phyloP scores from a whole-genome alignment of 1,139 yeast species.

The Yamadazyma siamensis region DNA sequence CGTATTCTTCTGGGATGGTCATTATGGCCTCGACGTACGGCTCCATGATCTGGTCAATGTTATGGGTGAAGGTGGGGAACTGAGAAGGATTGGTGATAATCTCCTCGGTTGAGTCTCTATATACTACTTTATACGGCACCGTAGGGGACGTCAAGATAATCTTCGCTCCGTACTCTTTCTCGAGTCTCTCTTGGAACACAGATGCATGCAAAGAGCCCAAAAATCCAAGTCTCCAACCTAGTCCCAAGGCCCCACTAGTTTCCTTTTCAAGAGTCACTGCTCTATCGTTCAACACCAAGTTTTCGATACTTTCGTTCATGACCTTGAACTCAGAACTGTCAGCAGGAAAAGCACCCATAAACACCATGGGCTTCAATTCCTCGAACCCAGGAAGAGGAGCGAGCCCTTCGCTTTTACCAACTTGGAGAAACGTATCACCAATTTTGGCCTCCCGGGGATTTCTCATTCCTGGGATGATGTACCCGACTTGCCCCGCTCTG shows the following conservation, averaged over 20 bases:
- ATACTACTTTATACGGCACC: constrained; percentile 80
- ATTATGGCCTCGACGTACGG: constrained; percentile 90
- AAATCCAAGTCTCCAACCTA: constrained; percentile 97
- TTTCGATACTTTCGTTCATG: constrained; percentile 86
- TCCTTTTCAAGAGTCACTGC: constrained; percentile 87
- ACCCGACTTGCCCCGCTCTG: constrained; percentile 91
- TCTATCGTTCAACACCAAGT: constrained; percentile 85
- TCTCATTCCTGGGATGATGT: constrained; percentile 90
- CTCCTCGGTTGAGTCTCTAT: constrained; percentile 59
- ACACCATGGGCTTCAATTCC: constrained; percentile 97
- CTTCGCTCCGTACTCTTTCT: constrained; percentile 90
- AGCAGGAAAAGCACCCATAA: constrained; percentile 97
- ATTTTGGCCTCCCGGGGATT: constrained; percentile 81
- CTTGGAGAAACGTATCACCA: constrained; percentile 84
- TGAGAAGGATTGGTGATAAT: constrained; percentile 87
- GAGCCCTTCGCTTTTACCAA: constrained; percentile 57
- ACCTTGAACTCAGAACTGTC: constrained; percentile 89
- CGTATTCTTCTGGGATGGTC: constrained; percentile 86
- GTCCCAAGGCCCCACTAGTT: constrained; percentile 91
- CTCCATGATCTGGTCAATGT: constrained; percentile 65
- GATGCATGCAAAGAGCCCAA: constrained; percentile 93
- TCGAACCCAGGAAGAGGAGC: constrained; percentile 92
- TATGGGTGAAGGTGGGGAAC: constrained; percentile 59
- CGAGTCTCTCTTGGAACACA: constrained; percentile 86
- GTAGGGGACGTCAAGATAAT: constrained; percentile 94